These are phyloP conservation scores for Avena eriantha DNA, from an alignment of 176 grass and related monocot species.

Conservation along the genomic window DNA sequence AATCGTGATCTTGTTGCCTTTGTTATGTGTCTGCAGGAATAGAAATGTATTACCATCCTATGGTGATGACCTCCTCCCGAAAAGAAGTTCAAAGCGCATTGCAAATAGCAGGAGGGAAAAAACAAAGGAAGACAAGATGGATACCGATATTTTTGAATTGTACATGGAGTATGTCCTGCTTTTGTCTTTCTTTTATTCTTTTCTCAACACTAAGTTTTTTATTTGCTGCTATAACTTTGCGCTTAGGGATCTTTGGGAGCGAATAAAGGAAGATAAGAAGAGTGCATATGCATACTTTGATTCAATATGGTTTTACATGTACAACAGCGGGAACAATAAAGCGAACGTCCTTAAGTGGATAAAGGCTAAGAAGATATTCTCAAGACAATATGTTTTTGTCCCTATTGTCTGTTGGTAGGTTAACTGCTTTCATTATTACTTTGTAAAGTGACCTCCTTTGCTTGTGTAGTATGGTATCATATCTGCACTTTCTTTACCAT, in stretches of 20 bases:
- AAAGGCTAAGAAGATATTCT: constrained; percentile 76
- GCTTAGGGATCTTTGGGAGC: constrained; percentile 70
- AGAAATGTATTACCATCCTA: constrained; percentile 21
- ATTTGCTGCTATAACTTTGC: constrained; percentile 40
- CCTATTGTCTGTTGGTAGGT: constrained; percentile 85
- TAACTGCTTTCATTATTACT: constrained; percentile 1
- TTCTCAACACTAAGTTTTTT: constrained; percentile 1
- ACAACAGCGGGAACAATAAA: constrained; percentile 46
- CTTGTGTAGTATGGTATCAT: constrained; percentile 10
- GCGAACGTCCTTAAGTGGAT: constrained; percentile 85
- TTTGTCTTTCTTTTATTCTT: not conserved
- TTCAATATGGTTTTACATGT: constrained; percentile 86
- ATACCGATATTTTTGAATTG: constrained; percentile 68
- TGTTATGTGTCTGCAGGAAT: constrained; percentile 37
- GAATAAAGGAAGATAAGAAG: constrained; percentile 70
- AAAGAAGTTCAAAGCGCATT: constrained; percentile 37
- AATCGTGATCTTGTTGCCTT: constrained; percentile 25
- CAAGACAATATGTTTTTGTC: constrained; percentile 82
- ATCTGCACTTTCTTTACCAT: constrained; percentile 16
- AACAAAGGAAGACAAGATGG: constrained; percentile 53
- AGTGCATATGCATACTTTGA: constrained; percentile 70
- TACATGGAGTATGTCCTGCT: constrained; percentile 78
- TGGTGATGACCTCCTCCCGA: constrained; percentile 43
- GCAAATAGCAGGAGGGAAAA: constrained; percentile 43
- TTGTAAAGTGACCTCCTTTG: constrained; percentile 19